phyloP scores from a whole-genome alignment of 371 early-diverging fungal genomes.

The Mortierella sp. region DNA sequence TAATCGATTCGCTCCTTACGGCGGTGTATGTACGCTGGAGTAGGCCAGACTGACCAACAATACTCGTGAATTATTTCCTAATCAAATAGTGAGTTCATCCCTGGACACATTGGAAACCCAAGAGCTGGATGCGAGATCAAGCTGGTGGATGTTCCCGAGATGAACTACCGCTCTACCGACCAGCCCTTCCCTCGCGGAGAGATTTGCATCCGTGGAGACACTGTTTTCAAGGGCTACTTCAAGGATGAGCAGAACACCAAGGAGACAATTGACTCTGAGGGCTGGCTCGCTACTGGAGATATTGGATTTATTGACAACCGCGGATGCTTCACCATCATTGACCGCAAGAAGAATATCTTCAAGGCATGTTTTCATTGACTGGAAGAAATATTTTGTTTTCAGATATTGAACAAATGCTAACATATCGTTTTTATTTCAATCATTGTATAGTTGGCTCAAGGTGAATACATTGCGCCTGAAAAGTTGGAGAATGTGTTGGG shows the following conservation, averaged over 20 bases:
- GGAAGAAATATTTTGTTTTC: neutral
- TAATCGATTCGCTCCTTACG: neutral
- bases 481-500: slow-evolving; percentile 73
- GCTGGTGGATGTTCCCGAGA: slow-evolving; percentile 93
- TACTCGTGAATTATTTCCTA: neutral
- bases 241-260: slow-evolving; percentile 90
- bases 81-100: slow-evolving; percentile 60
- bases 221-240: slow-evolving; percentile 87
- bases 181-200: slow-evolving; percentile 90
- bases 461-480: slow-evolving; percentile 99
- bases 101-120: slow-evolving; percentile 86
- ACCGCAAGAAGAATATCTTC: slow-evolving; percentile 98
- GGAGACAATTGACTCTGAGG: slow-evolving; percentile 85
- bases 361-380: slow-evolving; percentile 65
- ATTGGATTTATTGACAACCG: slow-evolving; percentile 86
- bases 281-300: slow-evolving; percentile 96
- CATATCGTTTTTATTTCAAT: neutral
- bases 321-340: slow-evolving; percentile 90
- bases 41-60: neutral
- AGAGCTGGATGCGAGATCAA: slow-evolving; percentile 77
- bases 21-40: neutral
- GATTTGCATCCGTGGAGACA: slow-evolving; percentile 88
- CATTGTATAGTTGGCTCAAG: slow-evolving; percentile 67
- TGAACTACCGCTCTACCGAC: slow-evolving; percentile 86
- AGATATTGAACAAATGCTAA: too few relatives aligned